These are phyloP conservation scores for Catharanthus roseus DNA, from an alignment of 257 asterid genomes.

Conservation along the genomic window DNA sequence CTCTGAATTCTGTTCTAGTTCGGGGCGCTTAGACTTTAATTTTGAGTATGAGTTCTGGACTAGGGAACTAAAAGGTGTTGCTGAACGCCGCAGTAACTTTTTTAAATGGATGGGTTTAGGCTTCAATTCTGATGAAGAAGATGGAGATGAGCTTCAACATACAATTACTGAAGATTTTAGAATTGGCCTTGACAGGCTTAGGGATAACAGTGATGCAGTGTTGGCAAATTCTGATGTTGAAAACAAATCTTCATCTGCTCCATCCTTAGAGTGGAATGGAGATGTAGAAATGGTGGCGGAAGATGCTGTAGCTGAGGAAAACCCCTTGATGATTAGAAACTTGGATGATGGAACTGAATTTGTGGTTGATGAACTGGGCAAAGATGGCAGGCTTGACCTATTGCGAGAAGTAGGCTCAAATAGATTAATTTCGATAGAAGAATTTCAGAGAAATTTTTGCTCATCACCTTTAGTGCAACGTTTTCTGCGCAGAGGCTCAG, in stretches of 20 bases:
- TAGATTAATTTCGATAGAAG: constrained; percentile 48
- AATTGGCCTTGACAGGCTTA: constrained; percentile 28
- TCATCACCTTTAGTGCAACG: constrained; percentile 54
- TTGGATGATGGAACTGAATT: constrained; percentile 52
- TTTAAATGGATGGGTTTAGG: constrained; percentile 62
- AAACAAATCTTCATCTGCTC: constrained; percentile 35
- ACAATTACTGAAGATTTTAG: constrained; percentile 14
- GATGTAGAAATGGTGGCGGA: constrained; percentile 22
- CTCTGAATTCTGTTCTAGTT: constrained; percentile 35
- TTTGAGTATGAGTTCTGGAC: constrained; percentile 71
- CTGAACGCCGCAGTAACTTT: constrained; percentile 59
- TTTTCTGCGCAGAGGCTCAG: constrained; percentile 41
- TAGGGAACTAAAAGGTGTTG: constrained; percentile 49
- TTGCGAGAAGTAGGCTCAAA: constrained; percentile 56
- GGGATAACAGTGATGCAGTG: constrained; percentile 35
- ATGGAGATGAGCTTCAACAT: constrained; percentile 31
- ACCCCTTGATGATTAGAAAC: constrained; percentile 37
- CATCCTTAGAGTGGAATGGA: constrained; percentile 32
- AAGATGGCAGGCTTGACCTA: constrained; percentile 37
- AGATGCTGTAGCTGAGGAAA: constrained; percentile 29
- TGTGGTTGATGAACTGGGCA: constrained; percentile 34
- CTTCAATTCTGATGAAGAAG: constrained; percentile 26
- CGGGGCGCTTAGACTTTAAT: constrained; percentile 33
- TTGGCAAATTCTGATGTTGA: constrained; percentile 43
- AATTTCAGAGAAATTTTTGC: constrained; percentile 53